Conservation (phyloP, 1,139 yeast genomes). For the Kluyveromyces sp. region DNA sequence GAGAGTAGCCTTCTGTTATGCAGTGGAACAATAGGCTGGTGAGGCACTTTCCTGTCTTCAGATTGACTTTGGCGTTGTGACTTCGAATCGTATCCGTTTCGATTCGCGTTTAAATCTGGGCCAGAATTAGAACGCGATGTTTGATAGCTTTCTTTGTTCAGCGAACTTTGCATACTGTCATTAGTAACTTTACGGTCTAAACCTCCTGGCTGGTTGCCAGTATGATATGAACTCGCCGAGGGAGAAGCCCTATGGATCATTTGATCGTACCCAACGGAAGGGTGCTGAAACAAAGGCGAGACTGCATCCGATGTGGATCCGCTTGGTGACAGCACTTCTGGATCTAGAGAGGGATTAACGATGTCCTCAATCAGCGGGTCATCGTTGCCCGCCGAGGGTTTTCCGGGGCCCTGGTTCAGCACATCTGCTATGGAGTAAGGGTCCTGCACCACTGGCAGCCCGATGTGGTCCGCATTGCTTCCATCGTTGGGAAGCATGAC, state of each 20-base stretch:
- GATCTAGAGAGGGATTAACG: conserved; percentile 24
- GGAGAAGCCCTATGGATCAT: neutral
- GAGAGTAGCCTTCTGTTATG: conserved; percentile 1
- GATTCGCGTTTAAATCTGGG: neutral
- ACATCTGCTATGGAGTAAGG: conserved; percentile 1
- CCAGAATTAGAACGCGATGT: neutral
- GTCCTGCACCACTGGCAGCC: conserved; percentile 2
- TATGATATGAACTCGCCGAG: neutral
- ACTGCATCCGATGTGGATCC: conserved; percentile 7
- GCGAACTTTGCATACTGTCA: neutral
- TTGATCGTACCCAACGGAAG: neutral
- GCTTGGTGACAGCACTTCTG: conserved; percentile 3
- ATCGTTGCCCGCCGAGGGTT: conserved; percentile 2
- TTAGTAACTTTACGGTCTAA: neutral
- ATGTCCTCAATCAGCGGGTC: conserved; percentile 23
- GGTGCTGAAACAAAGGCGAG: conserved; percentile 8
- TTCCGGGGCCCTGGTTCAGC: conserved; percentile 1
- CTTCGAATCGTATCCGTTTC: neutral
- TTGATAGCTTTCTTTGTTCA: neutral
- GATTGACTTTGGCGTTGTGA: neutral
- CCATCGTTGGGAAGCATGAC: conserved; percentile 4
- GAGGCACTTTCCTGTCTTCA: neutral
- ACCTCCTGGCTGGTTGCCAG: neutral
- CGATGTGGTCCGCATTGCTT: neutral
- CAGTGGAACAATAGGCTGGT: conserved; percentile 1